A percentile compares a stretch with the other conserved stretches of the same genome.
Evolutionary conservation across 2,329 filamentous ascomycete species (phyloP).

Genomic region (Hypoxylon sp.): DNA sequence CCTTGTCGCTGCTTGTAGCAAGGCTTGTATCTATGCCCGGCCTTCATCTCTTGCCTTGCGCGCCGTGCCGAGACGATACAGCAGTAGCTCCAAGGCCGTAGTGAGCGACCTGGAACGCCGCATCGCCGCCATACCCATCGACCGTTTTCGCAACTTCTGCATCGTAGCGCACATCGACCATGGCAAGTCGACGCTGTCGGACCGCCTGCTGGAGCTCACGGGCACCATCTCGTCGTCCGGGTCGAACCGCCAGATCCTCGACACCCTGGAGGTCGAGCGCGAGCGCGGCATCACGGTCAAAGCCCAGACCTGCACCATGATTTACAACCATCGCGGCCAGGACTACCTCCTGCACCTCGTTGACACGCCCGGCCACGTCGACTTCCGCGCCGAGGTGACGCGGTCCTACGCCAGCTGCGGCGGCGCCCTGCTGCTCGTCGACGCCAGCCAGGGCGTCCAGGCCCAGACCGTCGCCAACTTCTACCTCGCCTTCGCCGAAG

Average conservation of each 20-base stretch:
- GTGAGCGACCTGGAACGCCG: constrained; percentile 63
- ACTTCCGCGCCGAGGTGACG: constrained; percentile 96
- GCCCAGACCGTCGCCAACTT: constrained; percentile 99
- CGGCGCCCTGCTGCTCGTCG: constrained; percentile 90
- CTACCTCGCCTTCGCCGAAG: constrained; percentile 94
- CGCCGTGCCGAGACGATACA: constrained; percentile 36
- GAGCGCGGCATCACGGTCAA: constrained; percentile 98
- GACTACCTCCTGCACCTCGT: constrained; percentile 96
- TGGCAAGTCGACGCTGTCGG: constrained; percentile 95
- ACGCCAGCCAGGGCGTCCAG: constrained; percentile 96
- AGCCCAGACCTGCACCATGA: constrained; percentile 98
- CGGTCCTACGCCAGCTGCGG: constrained; percentile 96
- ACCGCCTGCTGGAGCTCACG: constrained; percentile 91
- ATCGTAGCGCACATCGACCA: constrained; percentile 99
- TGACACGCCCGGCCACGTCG: constrained; percentile 96
- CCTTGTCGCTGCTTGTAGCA: constrained; percentile 41
- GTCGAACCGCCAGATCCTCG: constrained; percentile 92
- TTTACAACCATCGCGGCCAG: constrained; percentile 85
- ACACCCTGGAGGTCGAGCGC: constrained; percentile 96
- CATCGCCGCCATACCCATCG: constrained; percentile 80
- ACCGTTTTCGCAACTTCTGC: constrained; percentile 92
- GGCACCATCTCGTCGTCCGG: constrained; percentile 87
- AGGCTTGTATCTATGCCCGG: constrained; percentile 14
- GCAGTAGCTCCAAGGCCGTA: constrained; percentile 45
- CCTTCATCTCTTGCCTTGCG: constrained; percentile 4